Conservation (phyloP, 1,284 basidiomycete species). For the Bjerkandera adusta region DNA sequence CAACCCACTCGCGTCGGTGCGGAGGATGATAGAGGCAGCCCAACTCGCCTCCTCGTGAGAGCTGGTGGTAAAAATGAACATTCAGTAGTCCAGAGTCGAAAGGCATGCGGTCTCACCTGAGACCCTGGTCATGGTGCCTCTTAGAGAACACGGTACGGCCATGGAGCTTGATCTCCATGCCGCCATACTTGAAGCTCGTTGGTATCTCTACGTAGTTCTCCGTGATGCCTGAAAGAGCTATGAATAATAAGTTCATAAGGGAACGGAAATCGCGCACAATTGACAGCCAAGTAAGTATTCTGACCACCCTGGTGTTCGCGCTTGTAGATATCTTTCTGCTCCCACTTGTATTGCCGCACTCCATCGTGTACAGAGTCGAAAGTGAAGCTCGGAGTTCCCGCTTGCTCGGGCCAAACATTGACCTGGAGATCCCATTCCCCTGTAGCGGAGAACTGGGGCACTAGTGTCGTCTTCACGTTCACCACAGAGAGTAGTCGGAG, state of each 20-base stretch:
- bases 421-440: constrained; percentile 21
- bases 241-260: no score
- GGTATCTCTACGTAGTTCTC: constrained; percentile 23
- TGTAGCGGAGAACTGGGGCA: constrained; percentile 23
- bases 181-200: constrained; percentile 16
- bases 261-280: neutral
- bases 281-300: neutral
- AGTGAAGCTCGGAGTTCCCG: constrained; percentile 13
- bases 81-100: no score
- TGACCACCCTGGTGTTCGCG: constrained; percentile 18
- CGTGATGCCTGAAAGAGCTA: constrained; percentile 24
- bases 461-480: constrained; percentile 28
- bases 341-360: constrained; percentile 21
- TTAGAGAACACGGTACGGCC: constrained; percentile 20
- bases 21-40: no score
- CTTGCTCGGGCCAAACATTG: constrained; percentile 22
- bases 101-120: no score
- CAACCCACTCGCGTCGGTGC: no score
- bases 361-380: no score
- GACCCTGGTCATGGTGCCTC: no score
- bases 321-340: constrained; percentile 20
- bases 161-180: constrained; percentile 22
- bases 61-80: neutral
- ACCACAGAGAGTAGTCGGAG: constrained; percentile 23
- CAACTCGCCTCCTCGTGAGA: constrained; percentile 4